These are phyloP conservation scores for Atkinsonella texensis DNA, from an alignment of 2,329 filamentous ascomycete species.

Conservation along the genomic window DNA sequence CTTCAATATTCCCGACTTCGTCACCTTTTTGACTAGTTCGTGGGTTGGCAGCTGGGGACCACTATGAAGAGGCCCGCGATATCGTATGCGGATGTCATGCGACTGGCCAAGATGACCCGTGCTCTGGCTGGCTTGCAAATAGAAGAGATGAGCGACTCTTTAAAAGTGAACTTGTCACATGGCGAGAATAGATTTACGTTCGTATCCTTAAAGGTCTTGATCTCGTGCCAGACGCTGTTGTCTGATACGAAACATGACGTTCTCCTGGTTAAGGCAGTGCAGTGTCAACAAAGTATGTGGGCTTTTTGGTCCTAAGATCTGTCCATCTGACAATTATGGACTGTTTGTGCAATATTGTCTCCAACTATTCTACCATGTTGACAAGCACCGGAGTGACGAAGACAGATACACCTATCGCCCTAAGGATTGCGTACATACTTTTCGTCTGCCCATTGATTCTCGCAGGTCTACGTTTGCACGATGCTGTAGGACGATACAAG, in stretches of 20 bases:
- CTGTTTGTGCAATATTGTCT: background rate
- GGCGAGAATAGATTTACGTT: constrained; percentile 21
- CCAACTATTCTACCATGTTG: background rate
- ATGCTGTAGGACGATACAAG: constrained; percentile 26
- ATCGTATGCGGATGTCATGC: constrained; percentile 26
- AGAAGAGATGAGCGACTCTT: constrained; percentile 23
- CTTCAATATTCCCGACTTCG: too few relatives aligned
- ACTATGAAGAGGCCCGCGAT: constrained; percentile 19
- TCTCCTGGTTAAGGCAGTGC: constrained; percentile 29
- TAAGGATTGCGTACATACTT: background rate
- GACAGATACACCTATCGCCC: background rate
- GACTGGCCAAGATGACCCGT: constrained; percentile 23
- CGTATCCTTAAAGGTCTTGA: constrained; percentile 22
- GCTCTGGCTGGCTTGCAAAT: constrained; percentile 25
- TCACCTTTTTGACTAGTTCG: too few relatives aligned
- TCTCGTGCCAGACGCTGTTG: constrained; percentile 23
- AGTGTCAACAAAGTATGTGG: constrained; percentile 21
- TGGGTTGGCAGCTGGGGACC: constrained; percentile 15
- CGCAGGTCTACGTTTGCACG: constrained; percentile 21
- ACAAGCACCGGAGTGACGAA: background rate
- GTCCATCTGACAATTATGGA: background rate
- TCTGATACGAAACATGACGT: constrained; percentile 25
- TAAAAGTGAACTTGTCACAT: constrained; percentile 17
- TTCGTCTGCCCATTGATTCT: background rate
- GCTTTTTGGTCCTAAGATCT: constrained; percentile 14